Evolutionary conservation across 805 yeast genomes (phyloP).

Genomic region (Teunomyces gatunensis): DNA sequence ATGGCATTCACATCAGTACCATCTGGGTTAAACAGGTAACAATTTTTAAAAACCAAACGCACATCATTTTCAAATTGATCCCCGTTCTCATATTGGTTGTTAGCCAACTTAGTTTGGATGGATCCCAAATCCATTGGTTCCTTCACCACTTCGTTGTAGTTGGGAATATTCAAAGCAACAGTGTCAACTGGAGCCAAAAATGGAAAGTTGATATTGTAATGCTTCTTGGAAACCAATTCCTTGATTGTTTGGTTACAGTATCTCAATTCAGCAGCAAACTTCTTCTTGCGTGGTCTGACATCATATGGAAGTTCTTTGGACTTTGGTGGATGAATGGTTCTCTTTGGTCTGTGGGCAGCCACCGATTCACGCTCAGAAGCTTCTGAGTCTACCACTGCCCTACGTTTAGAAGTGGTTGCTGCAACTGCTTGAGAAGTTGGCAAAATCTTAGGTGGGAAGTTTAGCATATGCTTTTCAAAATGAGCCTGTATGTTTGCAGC

Average conservation of each 20-base stretch:
- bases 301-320: constrained; percentile 92
- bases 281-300: constrained; percentile 86
- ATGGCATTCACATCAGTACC: constrained; percentile 94
- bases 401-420: constrained; percentile 22
- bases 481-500: constrained; percentile 86
- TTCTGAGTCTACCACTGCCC: constrained; percentile 52
- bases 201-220: constrained; percentile 82
- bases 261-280: constrained; percentile 82
- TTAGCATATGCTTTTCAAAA: constrained; percentile 88
- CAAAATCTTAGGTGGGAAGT: constrained; percentile 69
- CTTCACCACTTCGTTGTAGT: constrained; percentile 81
- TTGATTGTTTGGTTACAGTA: constrained; percentile 80
- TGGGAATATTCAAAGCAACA: constrained; percentile 87
- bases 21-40: constrained; percentile 91
- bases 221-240: constrained; percentile 80
- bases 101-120: constrained; percentile 71
- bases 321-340: constrained; percentile 95
- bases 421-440: constrained; percentile 8
- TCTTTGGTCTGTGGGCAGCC: constrained; percentile 84
- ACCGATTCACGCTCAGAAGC: constrained; percentile 52
- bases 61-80: constrained; percentile 86
- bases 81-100: constrained; percentile 84
- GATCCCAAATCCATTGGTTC: constrained; percentile 96
- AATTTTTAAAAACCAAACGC: constrained; percentile 79
- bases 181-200: constrained; percentile 94